phyloP scores from a whole-genome alignment of 2,329 filamentous ascomycete genomes.

The Aureobasidium pullulans region DNA sequence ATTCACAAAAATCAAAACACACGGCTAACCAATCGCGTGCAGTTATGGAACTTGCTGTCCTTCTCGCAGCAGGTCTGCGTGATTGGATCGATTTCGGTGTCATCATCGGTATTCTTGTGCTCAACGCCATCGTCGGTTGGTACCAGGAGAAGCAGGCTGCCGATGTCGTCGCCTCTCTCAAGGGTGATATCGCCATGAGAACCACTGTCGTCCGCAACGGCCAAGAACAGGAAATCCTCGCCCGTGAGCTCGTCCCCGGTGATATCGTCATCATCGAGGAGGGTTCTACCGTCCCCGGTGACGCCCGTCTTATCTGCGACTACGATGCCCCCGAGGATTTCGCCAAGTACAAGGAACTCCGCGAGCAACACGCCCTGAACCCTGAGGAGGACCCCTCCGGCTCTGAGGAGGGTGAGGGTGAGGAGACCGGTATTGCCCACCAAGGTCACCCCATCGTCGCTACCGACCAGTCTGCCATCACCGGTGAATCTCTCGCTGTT shows the following conservation, averaged over 20 bases:
- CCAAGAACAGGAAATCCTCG: slow-evolving; percentile 60
- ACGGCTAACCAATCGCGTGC: slow-evolving; percentile 16
- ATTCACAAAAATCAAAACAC: slow-evolving; percentile 10
- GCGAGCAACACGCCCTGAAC: slow-evolving; percentile 43
- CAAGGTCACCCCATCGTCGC: slow-evolving; percentile 62
- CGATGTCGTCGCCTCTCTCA: slow-evolving; percentile 65
- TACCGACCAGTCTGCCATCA: slow-evolving; percentile 73
- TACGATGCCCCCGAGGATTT: slow-evolving; percentile 62
- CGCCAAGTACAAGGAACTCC: slow-evolving; percentile 58
- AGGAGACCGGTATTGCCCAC: slow-evolving; percentile 52
- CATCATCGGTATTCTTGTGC: slow-evolving; percentile 65
- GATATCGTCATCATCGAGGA: slow-evolving; percentile 70
- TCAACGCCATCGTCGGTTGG: slow-evolving; percentile 72
- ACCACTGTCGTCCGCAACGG: slow-evolving; percentile 61
- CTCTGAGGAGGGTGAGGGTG: slow-evolving; percentile 49
- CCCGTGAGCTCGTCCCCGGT: slow-evolving; percentile 67
- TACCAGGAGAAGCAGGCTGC: slow-evolving; percentile 77
- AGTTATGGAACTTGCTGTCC: slow-evolving; percentile 72
- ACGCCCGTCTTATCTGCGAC: slow-evolving; percentile 65
- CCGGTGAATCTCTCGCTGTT: slow-evolving; percentile 71
- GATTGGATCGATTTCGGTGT: slow-evolving; percentile 74
- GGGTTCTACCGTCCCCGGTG: slow-evolving; percentile 62
- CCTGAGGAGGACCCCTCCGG: slow-evolving; percentile 54
- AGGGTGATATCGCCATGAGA: slow-evolving; percentile 74
- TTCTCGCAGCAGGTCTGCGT: slow-evolving; percentile 64